phyloP scores from a whole-genome alignment of 441 rosid genomes.

The Eruca vesicaria region DNA sequence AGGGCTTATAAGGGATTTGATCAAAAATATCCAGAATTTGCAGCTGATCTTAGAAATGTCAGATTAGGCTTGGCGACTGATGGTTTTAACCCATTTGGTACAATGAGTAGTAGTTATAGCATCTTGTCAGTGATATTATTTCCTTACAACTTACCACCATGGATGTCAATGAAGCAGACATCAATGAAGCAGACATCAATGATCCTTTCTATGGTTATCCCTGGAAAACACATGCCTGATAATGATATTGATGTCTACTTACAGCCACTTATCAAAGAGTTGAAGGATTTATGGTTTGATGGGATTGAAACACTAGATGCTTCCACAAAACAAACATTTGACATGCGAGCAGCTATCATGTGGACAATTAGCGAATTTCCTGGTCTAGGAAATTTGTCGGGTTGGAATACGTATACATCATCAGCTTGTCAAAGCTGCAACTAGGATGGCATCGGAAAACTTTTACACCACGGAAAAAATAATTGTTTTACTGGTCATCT shows the following conservation, averaged over 20 bases:
- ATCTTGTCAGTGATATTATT: not conserved
- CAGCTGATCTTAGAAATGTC: not conserved
- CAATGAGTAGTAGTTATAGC: no score
- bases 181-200: not conserved
- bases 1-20: constrained; percentile 18
- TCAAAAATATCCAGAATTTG: not conserved
- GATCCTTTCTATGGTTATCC: not conserved
- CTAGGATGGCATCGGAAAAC: no score
- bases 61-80: not conserved
- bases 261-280: constrained; percentile 1
- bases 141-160: not conserved
- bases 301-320: not conserved
- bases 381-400: not conserved
- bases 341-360: not conserved
- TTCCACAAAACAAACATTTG: not conserved
- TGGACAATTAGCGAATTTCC: not conserved
- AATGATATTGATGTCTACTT: constrained; percentile 11
- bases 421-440: not conserved
- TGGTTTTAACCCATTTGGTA: no score
- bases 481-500: not conserved
- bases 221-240: not conserved
- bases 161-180: not conserved
- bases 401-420: not conserved
- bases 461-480: not conserved
- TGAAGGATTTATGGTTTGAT: not conserved